Conservation (phyloP, 306 rosid species). For the Inga laurina region DNA sequence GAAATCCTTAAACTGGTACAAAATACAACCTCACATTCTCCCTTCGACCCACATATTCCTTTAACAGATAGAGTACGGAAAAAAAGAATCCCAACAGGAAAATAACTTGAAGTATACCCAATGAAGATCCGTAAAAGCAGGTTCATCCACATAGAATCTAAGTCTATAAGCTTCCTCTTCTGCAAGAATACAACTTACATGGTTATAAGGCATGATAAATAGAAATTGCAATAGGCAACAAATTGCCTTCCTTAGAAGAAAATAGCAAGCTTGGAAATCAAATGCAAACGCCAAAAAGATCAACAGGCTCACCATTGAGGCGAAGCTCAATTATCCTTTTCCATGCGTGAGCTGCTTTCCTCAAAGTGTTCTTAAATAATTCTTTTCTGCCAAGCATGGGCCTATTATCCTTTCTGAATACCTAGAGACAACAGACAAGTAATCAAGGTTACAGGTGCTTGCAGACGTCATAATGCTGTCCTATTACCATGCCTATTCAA, state of each 20-base stretch:
- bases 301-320: conserved; percentile 58
- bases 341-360: conserved; percentile 86
- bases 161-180: conserved; percentile 81
- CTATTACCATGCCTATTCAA: background rate
- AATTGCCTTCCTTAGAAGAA: background rate
- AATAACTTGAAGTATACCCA: conserved; percentile 64
- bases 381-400: conserved; percentile 66
- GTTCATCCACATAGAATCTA: conserved; percentile 75
- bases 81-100: conserved; percentile 11
- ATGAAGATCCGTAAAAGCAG: conserved; percentile 92
- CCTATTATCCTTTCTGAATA: conserved; percentile 79
- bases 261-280: conserved; percentile 5
- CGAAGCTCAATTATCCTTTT: conserved; percentile 77
- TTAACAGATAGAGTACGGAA: conserved; percentile 1
- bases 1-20: conserved; percentile 13
- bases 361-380: conserved; percentile 80
- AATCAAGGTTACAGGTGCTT: conserved; percentile 14
- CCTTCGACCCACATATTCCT: background rate
- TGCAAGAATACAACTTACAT: conserved; percentile 33
- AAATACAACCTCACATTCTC: conserved; percentile 1
- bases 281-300: conserved; percentile 20
- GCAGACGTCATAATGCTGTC: conserved; percentile 18
- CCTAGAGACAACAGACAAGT: conserved; percentile 44
- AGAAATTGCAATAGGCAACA: background rate
- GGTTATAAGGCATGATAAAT: conserved; percentile 22